These are phyloP conservation scores for Phyllosticta citriasiana DNA, from an alignment of 2,329 filamentous ascomycete species.

Conservation along the genomic window DNA sequence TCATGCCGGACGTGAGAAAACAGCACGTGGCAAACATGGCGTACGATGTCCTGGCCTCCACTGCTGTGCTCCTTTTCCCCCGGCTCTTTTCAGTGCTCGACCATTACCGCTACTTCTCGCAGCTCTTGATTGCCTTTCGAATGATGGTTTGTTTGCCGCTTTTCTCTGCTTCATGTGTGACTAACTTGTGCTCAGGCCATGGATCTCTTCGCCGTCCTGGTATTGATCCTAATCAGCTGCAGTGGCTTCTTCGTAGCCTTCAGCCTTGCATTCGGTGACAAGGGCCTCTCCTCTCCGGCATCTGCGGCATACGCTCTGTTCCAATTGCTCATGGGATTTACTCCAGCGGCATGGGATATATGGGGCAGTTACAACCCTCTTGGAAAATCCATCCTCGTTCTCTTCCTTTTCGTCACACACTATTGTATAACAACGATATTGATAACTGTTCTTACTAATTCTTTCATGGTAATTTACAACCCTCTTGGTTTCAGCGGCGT, in stretches of 20 bases:
- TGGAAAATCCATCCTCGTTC: slow-evolving; percentile 62
- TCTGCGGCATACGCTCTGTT: slow-evolving; percentile 85
- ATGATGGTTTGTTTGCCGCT: slow-evolving; percentile 50
- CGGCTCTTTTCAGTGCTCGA: slow-evolving; percentile 88
- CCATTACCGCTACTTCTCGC: slow-evolving; percentile 93
- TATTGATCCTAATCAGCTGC: slow-evolving; percentile 77
- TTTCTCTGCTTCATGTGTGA: no score
- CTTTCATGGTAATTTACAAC: slow-evolving; percentile 55
- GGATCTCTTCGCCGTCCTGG: slow-evolving; percentile 74
- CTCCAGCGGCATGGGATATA: slow-evolving; percentile 83
- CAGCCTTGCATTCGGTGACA: slow-evolving; percentile 64
- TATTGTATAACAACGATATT: slow-evolving; percentile 91
- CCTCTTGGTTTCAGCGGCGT: no score
- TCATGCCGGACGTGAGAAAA: slow-evolving; percentile 61
- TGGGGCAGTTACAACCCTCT: slow-evolving; percentile 76
- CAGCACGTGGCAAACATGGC: slow-evolving; percentile 71
- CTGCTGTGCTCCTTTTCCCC: slow-evolving; percentile 80
- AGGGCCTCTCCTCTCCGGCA: slow-evolving; percentile 52
- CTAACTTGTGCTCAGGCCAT: slow-evolving; percentile 40
- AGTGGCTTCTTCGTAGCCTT: slow-evolving; percentile 96
- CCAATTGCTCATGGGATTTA: slow-evolving; percentile 92
- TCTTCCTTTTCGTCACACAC: slow-evolving; percentile 91
- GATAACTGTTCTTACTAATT: slow-evolving; percentile 86
- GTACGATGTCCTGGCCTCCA: slow-evolving; percentile 88
- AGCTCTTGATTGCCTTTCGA: slow-evolving; percentile 84